Percentiles rank a stretch among this genome's conserved stretches.
Conservation (phyloP, 257 asterid species). For the Perilla frutescens region DNA sequence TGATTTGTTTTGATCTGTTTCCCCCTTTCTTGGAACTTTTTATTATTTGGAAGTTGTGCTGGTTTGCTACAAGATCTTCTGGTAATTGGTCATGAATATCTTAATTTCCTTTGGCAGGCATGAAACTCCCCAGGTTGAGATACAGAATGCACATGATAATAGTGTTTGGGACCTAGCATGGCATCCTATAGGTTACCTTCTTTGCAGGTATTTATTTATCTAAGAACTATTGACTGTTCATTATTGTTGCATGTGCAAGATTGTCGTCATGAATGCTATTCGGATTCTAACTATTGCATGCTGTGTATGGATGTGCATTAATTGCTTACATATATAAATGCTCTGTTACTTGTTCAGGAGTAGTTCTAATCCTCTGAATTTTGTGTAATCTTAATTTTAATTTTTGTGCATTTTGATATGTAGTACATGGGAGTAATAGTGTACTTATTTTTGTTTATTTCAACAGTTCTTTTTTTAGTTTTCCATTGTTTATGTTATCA, state of each 20-base stretch:
- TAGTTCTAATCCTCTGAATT: not conserved
- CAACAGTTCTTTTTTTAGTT: not conserved
- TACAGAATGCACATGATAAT: conserved; percentile 88
- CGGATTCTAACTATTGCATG: not conserved
- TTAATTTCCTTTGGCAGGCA: conserved; percentile 64
- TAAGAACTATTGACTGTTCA: conserved; percentile 2
- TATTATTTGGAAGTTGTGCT: conserved; percentile 8
- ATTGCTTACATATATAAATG: conserved; percentile 4
- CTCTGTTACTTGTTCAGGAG: not conserved
- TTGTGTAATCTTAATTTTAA: conserved; percentile 17
- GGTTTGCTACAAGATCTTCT: conserved; percentile 18
- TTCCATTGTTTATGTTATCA: not conserved
- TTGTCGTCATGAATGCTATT: not conserved
- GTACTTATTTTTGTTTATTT: not conserved
- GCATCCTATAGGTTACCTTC: conserved; percentile 98
- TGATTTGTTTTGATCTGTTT: no score
- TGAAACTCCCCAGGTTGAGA: conserved; percentile 94
- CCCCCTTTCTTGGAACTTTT: not conserved
- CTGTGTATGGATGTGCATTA: not conserved
- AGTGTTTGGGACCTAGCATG: conserved; percentile 99
- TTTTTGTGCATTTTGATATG: conserved; percentile 1
- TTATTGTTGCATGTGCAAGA: not conserved
- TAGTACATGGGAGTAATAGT: not conserved
- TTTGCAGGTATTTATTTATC: conserved; percentile 72
- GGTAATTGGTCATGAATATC: conserved; percentile 33